Evolutionary conservation across 768 basidiomycete genomes (phyloP), one percentile per base, ranked within the genome.

Genomic region (Rhodotorula diobovata): DNA sequence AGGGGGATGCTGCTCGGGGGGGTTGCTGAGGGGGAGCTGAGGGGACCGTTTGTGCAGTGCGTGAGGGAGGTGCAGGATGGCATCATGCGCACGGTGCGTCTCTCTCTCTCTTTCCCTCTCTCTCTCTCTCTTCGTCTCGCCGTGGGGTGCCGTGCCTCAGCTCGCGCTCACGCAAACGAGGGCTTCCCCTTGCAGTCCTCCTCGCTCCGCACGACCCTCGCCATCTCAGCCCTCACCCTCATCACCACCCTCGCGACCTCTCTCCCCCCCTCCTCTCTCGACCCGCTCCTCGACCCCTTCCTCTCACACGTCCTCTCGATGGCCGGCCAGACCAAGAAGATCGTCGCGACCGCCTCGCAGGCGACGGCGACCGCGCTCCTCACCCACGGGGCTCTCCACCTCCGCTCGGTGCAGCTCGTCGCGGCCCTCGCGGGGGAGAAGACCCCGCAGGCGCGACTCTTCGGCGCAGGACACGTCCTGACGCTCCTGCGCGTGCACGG

Each of bases 301-400:
- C 83, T 92, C 68, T 85, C 85, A n/a, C 85, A 89, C 77, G 85
- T 94, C 21, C 83, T 94, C 53, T 88, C 87, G 72, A 89, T 98
- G 90, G 87, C 90, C 39, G 88, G 87, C 15, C 87, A 90, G 65
- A 97, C 94, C 43, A 99, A 99, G 81, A 95, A 94, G 80, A 87
- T 97, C 59, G 86, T 87, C 34, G 91, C 90, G 9, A 88, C 91
- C 66, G 89, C 89, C 69, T 90, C 94, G 1, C 96, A 97, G 79
- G 82, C 84, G 4, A 83, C 87, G 2, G 85, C 91, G 16, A 83
- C 84, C 3, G 81, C 83, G n/a, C 82, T 97, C 68, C 86, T 98
- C 30, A 83, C 83, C 2, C 81, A 89, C 75, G 85, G 88, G 4
- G 88, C 90, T 7, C 83, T 86, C 58, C 89, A 88, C 71, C 88